Conservation (phyloP, 23 red algal genomes). For the Chondrus crispus region DNA sequence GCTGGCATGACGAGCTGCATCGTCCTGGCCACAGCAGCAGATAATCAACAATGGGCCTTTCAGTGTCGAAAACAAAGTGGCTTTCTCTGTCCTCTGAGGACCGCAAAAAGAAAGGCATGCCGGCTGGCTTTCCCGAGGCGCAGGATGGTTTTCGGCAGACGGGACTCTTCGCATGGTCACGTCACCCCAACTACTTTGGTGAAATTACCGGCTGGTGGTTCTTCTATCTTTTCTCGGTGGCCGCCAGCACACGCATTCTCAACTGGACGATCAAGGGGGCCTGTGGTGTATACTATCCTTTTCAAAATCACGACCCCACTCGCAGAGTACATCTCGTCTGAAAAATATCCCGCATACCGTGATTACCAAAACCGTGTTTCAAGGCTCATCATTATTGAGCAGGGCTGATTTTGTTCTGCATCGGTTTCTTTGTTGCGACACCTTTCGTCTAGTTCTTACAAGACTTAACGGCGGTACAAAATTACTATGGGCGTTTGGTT, state of each 20-base stretch:
- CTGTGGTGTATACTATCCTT: constrained; percentile 6
- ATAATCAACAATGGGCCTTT: constrained; percentile 42
- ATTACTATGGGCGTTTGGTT: constrained; percentile 8
- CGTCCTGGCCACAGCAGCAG: constrained; percentile 20
- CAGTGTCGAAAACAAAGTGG: constrained; percentile 29
- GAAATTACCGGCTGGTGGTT: constrained; percentile 52
- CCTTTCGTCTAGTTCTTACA: no score
- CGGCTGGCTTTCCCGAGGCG: not conserved
- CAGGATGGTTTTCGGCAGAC: constrained; percentile 47
- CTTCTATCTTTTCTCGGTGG: constrained; percentile 57
- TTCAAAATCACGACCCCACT: constrained; percentile 44
- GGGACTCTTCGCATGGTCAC: constrained; percentile 36
- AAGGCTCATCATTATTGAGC: no score
- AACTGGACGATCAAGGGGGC: constrained; percentile 39
- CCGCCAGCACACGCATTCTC: not conserved
- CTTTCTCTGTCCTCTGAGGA: not conserved
- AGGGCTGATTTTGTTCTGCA: no score
- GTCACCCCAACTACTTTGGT: constrained; percentile 60
- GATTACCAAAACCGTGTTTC: constrained; percentile 43
- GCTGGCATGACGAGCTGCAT: not conserved
- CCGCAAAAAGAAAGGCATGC: not conserved
- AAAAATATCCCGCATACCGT: constrained; percentile 36
- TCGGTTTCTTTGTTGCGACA: no score
- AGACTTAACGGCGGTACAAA: no score
- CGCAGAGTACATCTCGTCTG: constrained; percentile 34